Evolutionary conservation across 140 eudicot genomes (phyloP), one percentile per base, ranked within the genome.

Genomic region (Cichorium intybus): DNA sequence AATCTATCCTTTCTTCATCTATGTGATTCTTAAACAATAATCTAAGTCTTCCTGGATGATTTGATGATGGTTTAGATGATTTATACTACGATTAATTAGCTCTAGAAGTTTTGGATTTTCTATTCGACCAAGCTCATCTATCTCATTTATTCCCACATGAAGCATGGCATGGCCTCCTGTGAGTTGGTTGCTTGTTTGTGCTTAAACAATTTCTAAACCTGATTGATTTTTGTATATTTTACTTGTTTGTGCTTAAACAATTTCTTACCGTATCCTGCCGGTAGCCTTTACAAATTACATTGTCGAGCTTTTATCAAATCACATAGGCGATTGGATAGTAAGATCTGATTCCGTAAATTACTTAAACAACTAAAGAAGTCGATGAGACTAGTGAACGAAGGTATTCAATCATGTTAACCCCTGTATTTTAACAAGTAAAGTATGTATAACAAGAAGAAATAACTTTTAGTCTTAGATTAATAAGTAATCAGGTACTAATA

Each of bases 401-500:
- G 15, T 60, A 48, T 35, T 35, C 43, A 35, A 35, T 1, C 15
- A 35, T 14, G 39, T 46, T 63, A 29, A 57, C 21, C 63, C 22
- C 21, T 51, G 10, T 28, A 37, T 50, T 20, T 49, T n/a, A 28
- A 2, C 54, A 62, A 65, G 35, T 17, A 3, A 34, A 33, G 29
- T 31, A 64, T 64, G 29, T 47, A 16, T 6, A 47, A 26, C n/a
- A 64, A 64, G 28, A 46, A 48, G 29, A 49, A 31, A 33, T 31
- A n/a, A 23, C 50, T 23, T 10, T 22, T 21, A 7, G 37, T 4
- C 20, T 43, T 27, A 11, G 64, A 34, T 22, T 49, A 20, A 57
- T 18, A 21, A 51, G 62, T 66, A 52, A 64, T 28, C 15, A 64
- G 23, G 46, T 56, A 33, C 21, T 67, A 67, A 18, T 41, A 70